Conservation (phyloP, 768 basidiomycete species). For the Aureoboletus auriporus region DNA sequence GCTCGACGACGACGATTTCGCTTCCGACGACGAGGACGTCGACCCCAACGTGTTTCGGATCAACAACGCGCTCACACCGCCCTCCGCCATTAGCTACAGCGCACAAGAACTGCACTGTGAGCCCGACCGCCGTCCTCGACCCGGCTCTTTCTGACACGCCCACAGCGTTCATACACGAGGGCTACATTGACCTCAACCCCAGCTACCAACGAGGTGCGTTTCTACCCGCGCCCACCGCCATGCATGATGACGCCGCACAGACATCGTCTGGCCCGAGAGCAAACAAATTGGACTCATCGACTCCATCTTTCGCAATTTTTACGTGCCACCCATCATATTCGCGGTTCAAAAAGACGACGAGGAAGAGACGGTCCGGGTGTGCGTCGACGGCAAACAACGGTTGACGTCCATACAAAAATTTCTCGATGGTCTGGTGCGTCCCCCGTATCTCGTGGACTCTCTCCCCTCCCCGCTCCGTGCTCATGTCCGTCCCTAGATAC, state of each 20-base stretch:
- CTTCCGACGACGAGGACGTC: conserved; percentile 36
- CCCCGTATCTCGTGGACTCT: too few relatives aligned
- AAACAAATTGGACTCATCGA: conserved; percentile 59
- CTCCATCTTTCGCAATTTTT: conserved; percentile 51
- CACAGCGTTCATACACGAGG: conserved; percentile 63
- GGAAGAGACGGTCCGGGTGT: conserved; percentile 38
- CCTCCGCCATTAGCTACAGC: conserved; percentile 38
- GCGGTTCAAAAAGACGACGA: conserved; percentile 39
- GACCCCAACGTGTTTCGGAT: conserved; percentile 43
- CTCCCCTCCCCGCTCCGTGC: too few relatives aligned
- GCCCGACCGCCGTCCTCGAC: conserved; percentile 8
- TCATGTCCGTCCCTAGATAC: conserved; percentile 37
- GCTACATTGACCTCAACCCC: conserved; percentile 65
- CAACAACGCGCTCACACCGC: conserved; percentile 37
- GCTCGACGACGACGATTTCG: conserved; percentile 42
- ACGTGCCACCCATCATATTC: conserved; percentile 50
- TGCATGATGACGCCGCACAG: conserved; percentile 32
- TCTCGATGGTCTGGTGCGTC: conserved; percentile 41
- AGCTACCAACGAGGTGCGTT: conserved; percentile 66
- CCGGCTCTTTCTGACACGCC: neutral
- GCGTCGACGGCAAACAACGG: conserved; percentile 54
- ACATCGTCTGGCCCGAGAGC: conserved; percentile 69
- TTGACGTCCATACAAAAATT: conserved; percentile 46
- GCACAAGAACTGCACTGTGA: conserved; percentile 46
- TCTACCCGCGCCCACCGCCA: neutral